These are phyloP conservation scores for Geosmithia morbida DNA, from an alignment of 2,329 filamentous ascomycete species.

Conservation along the genomic window DNA sequence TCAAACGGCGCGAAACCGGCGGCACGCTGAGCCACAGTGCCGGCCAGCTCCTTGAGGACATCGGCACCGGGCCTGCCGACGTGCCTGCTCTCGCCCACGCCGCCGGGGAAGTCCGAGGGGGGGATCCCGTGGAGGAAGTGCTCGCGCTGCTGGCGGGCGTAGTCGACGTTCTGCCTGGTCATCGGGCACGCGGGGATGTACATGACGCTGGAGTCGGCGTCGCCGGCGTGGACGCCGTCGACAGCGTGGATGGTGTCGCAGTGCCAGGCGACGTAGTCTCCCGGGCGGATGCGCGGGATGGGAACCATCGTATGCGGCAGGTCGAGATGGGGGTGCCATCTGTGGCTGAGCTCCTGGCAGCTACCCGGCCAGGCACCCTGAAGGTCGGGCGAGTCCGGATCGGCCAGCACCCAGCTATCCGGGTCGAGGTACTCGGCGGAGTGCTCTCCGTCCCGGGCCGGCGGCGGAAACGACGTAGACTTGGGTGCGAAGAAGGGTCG, in stretches of 20 bases:
- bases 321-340: conserved; percentile 55
- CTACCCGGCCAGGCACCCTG: conserved; percentile 56
- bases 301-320: conserved; percentile 52
- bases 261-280: conserved; percentile 66
- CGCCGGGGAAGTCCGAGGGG: conserved; percentile 22
- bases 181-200: conserved; percentile 25
- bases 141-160: conserved; percentile 25
- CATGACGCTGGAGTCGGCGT: conserved; percentile 14
- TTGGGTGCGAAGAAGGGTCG: conserved; percentile 53
- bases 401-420: conserved; percentile 40
- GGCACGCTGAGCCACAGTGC: conserved; percentile 19
- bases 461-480: conserved; percentile 17
- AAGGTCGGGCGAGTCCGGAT: conserved; percentile 31
- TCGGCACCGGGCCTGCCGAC: conserved; percentile 18
- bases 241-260: conserved; percentile 59
- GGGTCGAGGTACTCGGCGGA: conserved; percentile 21
- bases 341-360: conserved; percentile 50
- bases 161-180: conserved; percentile 26
- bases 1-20: conserved; percentile 27
- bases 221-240: conserved; percentile 26
- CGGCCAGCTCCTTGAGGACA: conserved; percentile 23
- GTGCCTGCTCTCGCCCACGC: conserved; percentile 17
- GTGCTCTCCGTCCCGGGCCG: conserved; percentile 6
- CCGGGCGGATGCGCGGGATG: conserved; percentile 53
- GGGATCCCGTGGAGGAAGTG: conserved; percentile 24